Evolutionary conservation across 352 stramenopile species (phyloP).

Genomic region (Elongisporangium prolatum): DNA sequence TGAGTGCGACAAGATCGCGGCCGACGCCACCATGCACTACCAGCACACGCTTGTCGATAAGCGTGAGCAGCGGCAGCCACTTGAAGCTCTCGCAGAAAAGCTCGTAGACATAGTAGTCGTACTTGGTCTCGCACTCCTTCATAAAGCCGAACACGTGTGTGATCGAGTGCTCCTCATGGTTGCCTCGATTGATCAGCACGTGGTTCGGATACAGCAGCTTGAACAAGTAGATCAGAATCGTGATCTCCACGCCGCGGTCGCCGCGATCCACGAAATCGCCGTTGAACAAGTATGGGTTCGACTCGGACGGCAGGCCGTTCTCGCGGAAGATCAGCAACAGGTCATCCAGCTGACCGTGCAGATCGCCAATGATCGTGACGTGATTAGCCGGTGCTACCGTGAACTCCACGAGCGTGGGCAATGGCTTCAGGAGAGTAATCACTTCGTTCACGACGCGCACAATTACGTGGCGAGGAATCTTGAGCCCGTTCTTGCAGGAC

Average conservation of each 20-base stretch:
- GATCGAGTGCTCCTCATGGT: conserved; percentile 85
- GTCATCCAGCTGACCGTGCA: conserved; percentile 85
- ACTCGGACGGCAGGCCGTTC: conserved; percentile 68
- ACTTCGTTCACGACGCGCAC: conserved; percentile 66
- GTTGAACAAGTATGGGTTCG: conserved; percentile 86
- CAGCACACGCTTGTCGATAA: conserved; percentile 72
- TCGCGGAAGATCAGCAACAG: conserved; percentile 79
- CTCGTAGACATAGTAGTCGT: conserved; percentile 74
- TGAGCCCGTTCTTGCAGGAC: conserved; percentile 71
- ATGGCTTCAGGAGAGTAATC: conserved; percentile 39
- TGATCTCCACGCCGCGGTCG: conserved; percentile 74
- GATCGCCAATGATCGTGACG: conserved; percentile 76
- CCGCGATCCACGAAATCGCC: conserved; percentile 83
- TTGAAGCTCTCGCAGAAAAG: conserved; percentile 81
- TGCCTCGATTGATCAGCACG: conserved; percentile 79
- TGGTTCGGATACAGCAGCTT: conserved; percentile 71
- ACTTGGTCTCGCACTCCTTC: conserved; percentile 83
- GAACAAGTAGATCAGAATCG: conserved; percentile 78
- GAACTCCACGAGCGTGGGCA: conserved; percentile 67
- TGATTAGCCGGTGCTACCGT: conserved; percentile 65
- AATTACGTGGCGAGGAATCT: conserved; percentile 73
- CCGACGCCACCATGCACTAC: conserved; percentile 76
- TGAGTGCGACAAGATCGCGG: conserved; percentile 47
- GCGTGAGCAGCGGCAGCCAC: conserved; percentile 64
- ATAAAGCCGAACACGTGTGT: conserved; percentile 87